A percentile compares a stretch with the other conserved stretches of the same genome.
Conservation (phyloP, 1,284 basidiomycete genomes). For the Cryptococcus amylolentus region DNA sequence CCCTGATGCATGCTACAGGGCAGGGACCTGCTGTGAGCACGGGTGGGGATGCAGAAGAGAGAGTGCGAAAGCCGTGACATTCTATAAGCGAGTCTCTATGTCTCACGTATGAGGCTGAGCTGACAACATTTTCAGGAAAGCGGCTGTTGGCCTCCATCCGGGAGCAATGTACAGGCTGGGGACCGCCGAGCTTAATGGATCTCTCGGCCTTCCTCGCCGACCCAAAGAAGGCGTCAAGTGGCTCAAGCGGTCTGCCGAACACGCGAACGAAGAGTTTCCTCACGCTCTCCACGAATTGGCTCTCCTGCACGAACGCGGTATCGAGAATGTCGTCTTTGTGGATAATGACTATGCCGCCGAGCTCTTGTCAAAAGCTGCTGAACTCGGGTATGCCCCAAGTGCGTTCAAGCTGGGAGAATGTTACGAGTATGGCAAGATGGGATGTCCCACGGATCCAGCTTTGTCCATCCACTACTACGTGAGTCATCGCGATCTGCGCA, state of each 20-base stretch:
- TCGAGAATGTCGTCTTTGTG: constrained; percentile 95
- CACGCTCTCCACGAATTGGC: constrained; percentile 95
- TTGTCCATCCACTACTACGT: constrained; percentile 98
- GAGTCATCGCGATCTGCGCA: constrained; percentile 43
- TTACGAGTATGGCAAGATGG: constrained; percentile 99
- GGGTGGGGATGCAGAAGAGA: constrained; percentile 97
- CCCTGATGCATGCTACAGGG: constrained; percentile 90
- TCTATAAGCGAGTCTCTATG: constrained; percentile 61
- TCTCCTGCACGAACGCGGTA: constrained; percentile 87
- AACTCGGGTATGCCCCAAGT: constrained; percentile 92
- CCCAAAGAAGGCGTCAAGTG: constrained; percentile 97
- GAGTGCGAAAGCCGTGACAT: constrained; percentile 84
- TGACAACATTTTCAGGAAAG: constrained; percentile 61
- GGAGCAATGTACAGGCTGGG: constrained; percentile 96
- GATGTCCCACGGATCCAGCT: constrained; percentile 95
- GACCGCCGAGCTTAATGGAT: constrained; percentile 93
- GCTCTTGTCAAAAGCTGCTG: constrained; percentile 87
- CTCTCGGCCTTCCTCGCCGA: constrained; percentile 77
- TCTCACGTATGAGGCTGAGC: neutral
- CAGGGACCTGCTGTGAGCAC: constrained; percentile 97
- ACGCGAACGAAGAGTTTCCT: constrained; percentile 90
- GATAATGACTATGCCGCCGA: constrained; percentile 94
- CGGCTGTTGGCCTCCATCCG: constrained; percentile 83
- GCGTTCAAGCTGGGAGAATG: constrained; percentile 96
- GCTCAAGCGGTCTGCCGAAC: constrained; percentile 94